Evolutionary conservation across 169 alveolate genomes (phyloP).

Genomic region (Cryptosporidium bovis): DNA sequence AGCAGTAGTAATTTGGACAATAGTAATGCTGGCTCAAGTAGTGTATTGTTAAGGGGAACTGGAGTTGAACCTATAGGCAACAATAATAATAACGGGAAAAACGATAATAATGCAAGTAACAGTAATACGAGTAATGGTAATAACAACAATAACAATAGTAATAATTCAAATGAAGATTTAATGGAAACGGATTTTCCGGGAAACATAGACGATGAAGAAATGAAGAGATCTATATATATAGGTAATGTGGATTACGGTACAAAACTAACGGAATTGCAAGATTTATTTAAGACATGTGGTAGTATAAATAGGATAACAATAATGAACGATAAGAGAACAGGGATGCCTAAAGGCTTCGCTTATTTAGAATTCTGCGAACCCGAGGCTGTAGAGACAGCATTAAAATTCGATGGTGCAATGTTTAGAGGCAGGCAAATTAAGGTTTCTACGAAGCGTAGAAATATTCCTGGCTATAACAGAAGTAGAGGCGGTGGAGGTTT

Average conservation of each 20-base stretch:
- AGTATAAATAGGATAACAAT: conserved; percentile 69
- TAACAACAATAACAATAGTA: background rate
- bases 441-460: conserved; percentile 52
- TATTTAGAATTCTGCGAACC: conserved; percentile 73
- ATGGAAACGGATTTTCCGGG: conserved; percentile 70
- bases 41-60: too few species aligned
- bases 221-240: conserved; percentile 63
- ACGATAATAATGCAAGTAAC: background rate
- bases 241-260: conserved; percentile 76
- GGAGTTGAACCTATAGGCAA: background rate
- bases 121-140: background rate
- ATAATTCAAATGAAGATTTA: conserved; percentile 20
- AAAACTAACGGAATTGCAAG: conserved; percentile 60
- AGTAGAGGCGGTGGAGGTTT: conserved; percentile 25
- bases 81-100: background rate
- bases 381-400: conserved; percentile 70
- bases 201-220: conserved; percentile 59
- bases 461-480: conserved; percentile 53
- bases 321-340: conserved; percentile 63
- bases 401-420: conserved; percentile 67
- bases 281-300: conserved; percentile 67
- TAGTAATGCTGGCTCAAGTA: too few species aligned
- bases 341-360: conserved; percentile 75
- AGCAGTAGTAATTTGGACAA: too few species aligned
- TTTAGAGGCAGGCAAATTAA: conserved; percentile 74